Percentiles rank a stretch among this genome's conserved stretches.
These are phyloP conservation scores for Aspergillus haitiensis DNA, from an alignment of 495 filamentous ascomycete genomes.

Conservation along the genomic window DNA sequence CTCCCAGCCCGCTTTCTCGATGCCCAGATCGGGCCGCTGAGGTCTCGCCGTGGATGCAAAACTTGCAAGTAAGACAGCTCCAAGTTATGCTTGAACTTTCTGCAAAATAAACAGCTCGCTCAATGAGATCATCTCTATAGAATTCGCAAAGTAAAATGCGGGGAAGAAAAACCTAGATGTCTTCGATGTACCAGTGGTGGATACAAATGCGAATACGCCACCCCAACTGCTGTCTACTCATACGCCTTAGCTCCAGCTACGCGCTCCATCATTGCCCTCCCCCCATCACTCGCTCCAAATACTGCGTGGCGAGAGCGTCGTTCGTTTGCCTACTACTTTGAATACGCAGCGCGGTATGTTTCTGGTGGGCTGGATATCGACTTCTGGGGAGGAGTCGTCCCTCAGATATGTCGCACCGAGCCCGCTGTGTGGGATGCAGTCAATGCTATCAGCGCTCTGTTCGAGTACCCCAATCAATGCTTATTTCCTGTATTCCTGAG, in stretches of 20 bases:
- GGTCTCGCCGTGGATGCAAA: too few species aligned
- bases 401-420: constrained; percentile 54
- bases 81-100: too few species aligned
- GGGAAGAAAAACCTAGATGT: constrained; percentile 3
- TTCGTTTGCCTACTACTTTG: constrained; percentile 54
- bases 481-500: constrained; percentile 24
- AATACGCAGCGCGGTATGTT: constrained; percentile 46
- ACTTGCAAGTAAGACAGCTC: too few species aligned
- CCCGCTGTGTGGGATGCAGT: constrained; percentile 58
- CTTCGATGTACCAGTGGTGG: background rate
- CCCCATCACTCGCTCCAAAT: background rate
- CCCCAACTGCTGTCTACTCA: background rate
- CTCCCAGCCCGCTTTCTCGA: too few species aligned
- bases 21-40: too few species aligned
- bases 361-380: constrained; percentile 46
- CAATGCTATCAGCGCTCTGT: constrained; percentile 51
- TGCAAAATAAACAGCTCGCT: too few species aligned
- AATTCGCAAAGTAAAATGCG: constrained; percentile 1
- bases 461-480: constrained; percentile 32
- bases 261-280: background rate
- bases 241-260: background rate
- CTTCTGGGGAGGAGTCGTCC: constrained; percentile 56
- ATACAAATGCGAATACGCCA: constrained; percentile 5
- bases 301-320: constrained; percentile 30
- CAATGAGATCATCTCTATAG: background rate